Conservation (phyloP, 148 eudicot genomes). For the Silene conica region DNA sequence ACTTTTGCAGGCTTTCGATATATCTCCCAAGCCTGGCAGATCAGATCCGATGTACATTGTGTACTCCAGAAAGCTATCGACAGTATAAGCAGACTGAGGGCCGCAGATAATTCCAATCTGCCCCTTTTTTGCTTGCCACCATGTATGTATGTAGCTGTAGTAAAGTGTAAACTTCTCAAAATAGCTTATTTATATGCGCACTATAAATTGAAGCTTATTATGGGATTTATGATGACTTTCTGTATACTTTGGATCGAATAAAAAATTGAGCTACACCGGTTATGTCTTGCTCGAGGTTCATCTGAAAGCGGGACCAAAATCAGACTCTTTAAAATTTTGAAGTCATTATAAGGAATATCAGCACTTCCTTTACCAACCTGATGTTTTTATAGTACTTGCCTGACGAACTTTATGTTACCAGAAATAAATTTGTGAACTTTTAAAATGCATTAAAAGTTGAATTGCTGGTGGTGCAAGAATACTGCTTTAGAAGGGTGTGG, state of each 20-base stretch:
- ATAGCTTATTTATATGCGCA: background rate
- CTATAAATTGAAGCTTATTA: background rate
- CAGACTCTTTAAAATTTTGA: background rate
- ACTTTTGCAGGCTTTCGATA: slow-evolving; percentile 70
- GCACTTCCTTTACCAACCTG: background rate
- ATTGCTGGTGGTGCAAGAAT: background rate
- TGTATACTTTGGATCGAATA: background rate
- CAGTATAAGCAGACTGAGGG: slow-evolving; percentile 32
- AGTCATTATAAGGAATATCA: background rate
- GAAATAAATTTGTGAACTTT: background rate
- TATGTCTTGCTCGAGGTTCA: background rate
- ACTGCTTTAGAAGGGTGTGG: background rate
- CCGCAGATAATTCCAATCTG: background rate
- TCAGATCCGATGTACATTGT: slow-evolving; percentile 97
- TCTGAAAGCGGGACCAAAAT: background rate
- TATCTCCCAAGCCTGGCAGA: slow-evolving; percentile 93
- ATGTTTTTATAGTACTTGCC: background rate
- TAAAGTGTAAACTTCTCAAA: slow-evolving; percentile 5
- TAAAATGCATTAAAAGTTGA: background rate
- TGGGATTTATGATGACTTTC: background rate
- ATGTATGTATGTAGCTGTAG: background rate
- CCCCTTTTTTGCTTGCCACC: background rate
- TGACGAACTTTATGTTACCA: background rate
- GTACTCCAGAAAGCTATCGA: slow-evolving; percentile 61
- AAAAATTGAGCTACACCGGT: background rate